A percentile compares a stretch with the other conserved stretches of the same genome.
Evolutionary conservation across 192 early-diverging fungal species (phyloP).

Genomic region (Thoreauomyces humboldtii): DNA sequence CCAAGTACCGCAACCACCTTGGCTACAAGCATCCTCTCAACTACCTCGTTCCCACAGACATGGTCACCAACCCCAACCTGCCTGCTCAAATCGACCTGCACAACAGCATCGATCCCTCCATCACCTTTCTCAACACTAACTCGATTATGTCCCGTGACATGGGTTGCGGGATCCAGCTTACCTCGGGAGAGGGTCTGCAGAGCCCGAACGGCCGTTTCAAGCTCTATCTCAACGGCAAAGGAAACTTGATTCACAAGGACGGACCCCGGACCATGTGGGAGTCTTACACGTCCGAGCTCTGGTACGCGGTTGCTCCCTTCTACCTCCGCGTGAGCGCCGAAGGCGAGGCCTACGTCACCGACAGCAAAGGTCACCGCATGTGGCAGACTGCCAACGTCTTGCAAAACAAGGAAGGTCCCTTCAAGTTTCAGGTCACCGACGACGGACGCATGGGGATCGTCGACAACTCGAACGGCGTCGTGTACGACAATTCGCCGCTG

Average conservation of each 20-base stretch:
- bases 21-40: conserved; percentile 6
- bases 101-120: not conserved
- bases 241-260: not conserved
- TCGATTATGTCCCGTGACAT: not conserved
- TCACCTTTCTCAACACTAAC: not conserved
- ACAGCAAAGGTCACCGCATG: not conserved
- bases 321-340: not conserved
- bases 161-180: not conserved
- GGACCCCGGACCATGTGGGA: conserved; percentile 3
- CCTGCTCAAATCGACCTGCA: not conserved
- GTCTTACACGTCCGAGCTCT: not conserved
- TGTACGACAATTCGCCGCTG: not conserved
- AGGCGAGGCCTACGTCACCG: not conserved
- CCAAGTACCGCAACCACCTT: not conserved
- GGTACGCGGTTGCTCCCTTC: not conserved
- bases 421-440: not conserved
- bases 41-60: conserved; percentile 1
- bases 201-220: conserved; percentile 10
- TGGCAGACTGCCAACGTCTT: not conserved
- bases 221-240: not conserved
- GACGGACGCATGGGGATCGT: not conserved
- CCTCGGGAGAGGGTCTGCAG: not conserved
- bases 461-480: not conserved
- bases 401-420: not conserved
- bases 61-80: not conserved